Base-by-base conservation (phyloP, 2,329 filamentous ascomycete species). In the Penicillium sp. region DNA sequence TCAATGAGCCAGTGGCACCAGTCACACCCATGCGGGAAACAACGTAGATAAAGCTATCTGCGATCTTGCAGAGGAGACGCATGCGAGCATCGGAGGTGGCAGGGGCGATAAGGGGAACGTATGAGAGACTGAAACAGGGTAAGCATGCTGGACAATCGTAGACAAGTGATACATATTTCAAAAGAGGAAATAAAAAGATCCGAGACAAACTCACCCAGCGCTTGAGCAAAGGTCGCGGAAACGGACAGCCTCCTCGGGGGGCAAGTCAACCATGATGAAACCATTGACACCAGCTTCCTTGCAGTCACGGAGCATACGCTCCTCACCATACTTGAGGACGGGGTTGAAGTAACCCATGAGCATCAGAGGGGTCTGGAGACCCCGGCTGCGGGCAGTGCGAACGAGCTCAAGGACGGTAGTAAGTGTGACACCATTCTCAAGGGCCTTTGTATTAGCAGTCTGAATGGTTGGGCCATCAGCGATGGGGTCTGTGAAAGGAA, bases 261-360 rank as follows among this genome's bases (percentile, higher is more conserved):
- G 93, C 69, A 99, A 78, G 73, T 99, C 93, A 55, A 96, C 93
- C 72, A 97, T 88, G 69, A 99, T 97, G 78, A 97, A 97, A 58
- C 94, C 93, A 77, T 96, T 97, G 72, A 96, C 86, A 27, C 92
- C 91, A 3, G 91, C 89, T 53, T 86, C 85, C 72, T 88, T 88
- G 74, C 91, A 91, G 75, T 97, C 92, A 67, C 86, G 83, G 53
- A 99, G 81, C 75, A 97, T 86, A 59, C 83, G 84, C 78, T 96
- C 92, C 78, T 99, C 94, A 53, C 94, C 94, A 73, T 97, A 99
- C 69, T 89, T 91, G 60, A 97, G 81, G 60, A 97, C 82, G 1
- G 94, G 94, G 80, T 99, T 99, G 79, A 96, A 99, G 84, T 99
- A 99, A 69, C 94, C 94, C 94, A 99, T 99, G 64, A 99, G 84